Evolutionary conservation across 1,139 yeast genomes (phyloP), one percentile per base, ranked within the genome.

Genomic region (Candida labiduridarum): DNA sequence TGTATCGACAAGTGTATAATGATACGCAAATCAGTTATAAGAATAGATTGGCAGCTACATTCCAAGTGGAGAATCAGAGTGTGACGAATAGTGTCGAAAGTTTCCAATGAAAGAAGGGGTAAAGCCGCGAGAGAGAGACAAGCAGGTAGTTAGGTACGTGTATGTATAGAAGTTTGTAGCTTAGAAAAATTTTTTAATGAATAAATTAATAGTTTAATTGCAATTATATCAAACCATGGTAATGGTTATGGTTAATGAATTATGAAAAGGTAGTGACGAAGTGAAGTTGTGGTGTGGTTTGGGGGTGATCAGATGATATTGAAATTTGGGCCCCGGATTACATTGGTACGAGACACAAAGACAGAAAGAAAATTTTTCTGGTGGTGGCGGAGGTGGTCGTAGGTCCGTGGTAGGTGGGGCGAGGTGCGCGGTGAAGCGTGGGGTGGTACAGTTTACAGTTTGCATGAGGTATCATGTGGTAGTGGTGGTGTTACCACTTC

Each of bases 11-110:
- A 47, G 60, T 63, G n/a, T 42, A 47, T 41, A 52, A 59, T 22
- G 56, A 50, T 36, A 52, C 54, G 9, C 43, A 48, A 9, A 51
- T 46, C 30, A 54, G 49, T 10, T 51, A 53, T 34, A 48, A 56
- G 41, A 60, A 58, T 31, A 59, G 58, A 45, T 34, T 56, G 43
- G 51, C 47, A 9, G 50, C 62, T 3, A 53, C 59, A 45, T 67
- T 68, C 50, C 60, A 60, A 41, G 56, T 59, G 40, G 71, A 66
- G 27, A 65, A 69, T 50, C 73, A 69, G 57, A 71, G 75, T 49
- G 64, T 63, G 27, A 54, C 51, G 30, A 67, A 65, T 49, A 68
- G 72, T 51, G 44, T 39, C 6, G 68, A 64, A 29, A 54, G 57
- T 38, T 41, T 57, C 38, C 41, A 45, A 41, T 29, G 22, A 36